Evolutionary conservation across 1,284 basidiomycete species (phyloP).

Genomic region (Cystobasidium pallidum): DNA sequence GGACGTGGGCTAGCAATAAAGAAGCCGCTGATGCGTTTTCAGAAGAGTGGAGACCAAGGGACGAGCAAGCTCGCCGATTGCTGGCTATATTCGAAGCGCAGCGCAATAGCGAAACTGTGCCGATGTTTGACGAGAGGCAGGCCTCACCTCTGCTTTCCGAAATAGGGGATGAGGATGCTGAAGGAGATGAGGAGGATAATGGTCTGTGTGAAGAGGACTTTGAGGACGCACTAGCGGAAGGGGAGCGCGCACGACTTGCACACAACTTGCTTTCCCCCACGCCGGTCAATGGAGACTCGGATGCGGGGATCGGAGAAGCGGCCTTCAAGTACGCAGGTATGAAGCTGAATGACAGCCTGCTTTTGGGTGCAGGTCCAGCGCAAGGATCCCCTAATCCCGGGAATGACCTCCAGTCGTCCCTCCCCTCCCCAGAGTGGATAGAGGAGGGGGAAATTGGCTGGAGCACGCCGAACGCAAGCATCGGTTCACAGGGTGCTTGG

Average conservation of each 20-base stretch:
- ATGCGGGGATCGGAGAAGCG: slow-evolving; percentile 1
- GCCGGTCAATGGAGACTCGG: not conserved
- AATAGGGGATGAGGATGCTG: slow-evolving; percentile 9
- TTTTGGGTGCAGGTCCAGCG: not conserved
- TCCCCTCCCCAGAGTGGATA: not conserved
- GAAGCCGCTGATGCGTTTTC: slow-evolving; percentile 11
- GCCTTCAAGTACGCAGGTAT: slow-evolving; percentile 25
- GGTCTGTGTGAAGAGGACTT: slow-evolving; percentile 2
- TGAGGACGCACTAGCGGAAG: slow-evolving; percentile 6
- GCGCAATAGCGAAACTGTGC: not conserved
- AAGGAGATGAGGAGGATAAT: slow-evolving; percentile 1
- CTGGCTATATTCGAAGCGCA: slow-evolving; percentile 8
- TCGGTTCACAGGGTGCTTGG: not conserved
- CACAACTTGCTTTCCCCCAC: slow-evolving; percentile 30
- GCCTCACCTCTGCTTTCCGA: slow-evolving; percentile 1
- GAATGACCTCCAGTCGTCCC: not conserved
- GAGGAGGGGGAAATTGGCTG: not conserved
- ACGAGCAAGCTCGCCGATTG: slow-evolving; percentile 2
- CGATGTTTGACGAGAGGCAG: not conserved
- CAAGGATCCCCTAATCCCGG: not conserved
- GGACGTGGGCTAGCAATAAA: slow-evolving; percentile 2
- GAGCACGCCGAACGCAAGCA: not conserved
- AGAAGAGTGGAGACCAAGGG: slow-evolving; percentile 10
- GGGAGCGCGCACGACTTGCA: not conserved
- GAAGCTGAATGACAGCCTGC: slow-evolving; percentile 10